Conservation (phyloP, 2,329 filamentous ascomycete genomes). For the Stemphylium vesicarium region DNA sequence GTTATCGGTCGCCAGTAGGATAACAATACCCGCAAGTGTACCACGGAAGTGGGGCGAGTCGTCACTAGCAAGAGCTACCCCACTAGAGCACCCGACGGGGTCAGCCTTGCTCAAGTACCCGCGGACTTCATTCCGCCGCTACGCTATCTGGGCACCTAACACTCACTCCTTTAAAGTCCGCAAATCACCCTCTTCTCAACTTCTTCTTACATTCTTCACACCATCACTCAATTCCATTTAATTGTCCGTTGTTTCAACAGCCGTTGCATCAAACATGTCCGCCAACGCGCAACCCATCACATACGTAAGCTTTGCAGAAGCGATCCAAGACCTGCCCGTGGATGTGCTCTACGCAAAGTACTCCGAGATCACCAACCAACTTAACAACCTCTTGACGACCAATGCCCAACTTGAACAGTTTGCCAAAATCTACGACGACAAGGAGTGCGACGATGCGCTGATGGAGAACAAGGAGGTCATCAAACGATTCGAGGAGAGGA, state of each 20-base stretch:
- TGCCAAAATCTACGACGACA: slow-evolving; percentile 59
- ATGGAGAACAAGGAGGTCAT: slow-evolving; percentile 74
- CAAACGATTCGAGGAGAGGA: slow-evolving; percentile 69
- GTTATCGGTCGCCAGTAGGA: no score
- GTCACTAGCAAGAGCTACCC: not conserved
- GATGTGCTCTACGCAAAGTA: slow-evolving; percentile 74
- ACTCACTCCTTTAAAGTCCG: not conserved
- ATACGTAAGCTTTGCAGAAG: slow-evolving; percentile 68
- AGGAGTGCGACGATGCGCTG: slow-evolving; percentile 76
- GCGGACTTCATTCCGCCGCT: not conserved
- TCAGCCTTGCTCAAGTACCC: not conserved
- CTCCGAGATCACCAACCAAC: slow-evolving; percentile 76
- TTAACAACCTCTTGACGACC: slow-evolving; percentile 74
- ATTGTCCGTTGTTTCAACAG: not conserved
- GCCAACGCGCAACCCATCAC: slow-evolving; percentile 67
- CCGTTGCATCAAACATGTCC: slow-evolving; percentile 60
- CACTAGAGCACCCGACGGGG: not conserved
- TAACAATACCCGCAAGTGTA: no score
- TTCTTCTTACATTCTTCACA: no score
- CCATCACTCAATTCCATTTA: not conserved
- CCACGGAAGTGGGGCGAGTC: not conserved
- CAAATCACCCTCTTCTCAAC: no score
- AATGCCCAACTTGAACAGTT: slow-evolving; percentile 76
- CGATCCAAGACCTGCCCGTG: slow-evolving; percentile 70
- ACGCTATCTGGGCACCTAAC: not conserved